Base-by-base conservation (phyloP, 1,284 basidiomycete genomes). In the Gomphus bonarii region DNA sequence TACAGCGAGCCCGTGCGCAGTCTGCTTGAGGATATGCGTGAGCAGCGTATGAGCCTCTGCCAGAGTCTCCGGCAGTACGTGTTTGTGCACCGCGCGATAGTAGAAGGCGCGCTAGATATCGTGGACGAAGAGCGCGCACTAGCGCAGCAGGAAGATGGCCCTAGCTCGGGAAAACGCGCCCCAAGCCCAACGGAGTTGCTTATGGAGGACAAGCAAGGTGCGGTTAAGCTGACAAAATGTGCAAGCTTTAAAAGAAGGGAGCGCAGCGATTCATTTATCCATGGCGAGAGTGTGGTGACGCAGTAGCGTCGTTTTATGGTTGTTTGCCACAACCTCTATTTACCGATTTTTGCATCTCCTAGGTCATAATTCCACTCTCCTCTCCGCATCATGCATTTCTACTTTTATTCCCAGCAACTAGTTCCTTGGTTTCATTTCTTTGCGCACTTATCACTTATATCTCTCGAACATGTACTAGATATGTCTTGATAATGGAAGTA, bases 41-140 rank as follows among this genome's bases (percentile, higher is more conserved):
- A 92, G 66, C 91, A 95, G 71, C 74, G 91, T 52, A 95, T 95
- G 91, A 91, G 88, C 64, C 70, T 95, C 58, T 92, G 91, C 64
- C 91, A 93, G 74, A 91, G 85, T 66, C 70, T 94, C 65, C 74
- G 91, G 59, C 91, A 95, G 72, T 95, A 92, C 65, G 82, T 94
- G 22, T 95, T 94, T 67, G 88, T 92, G 30, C 89, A 95, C 66
- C 83, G 85, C 35, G 90, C 86, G 16, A 80, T 95, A 60, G 82
- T 94, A 56, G 85, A 91, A 66, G 86, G 89, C 31, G 82, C 86
- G 48, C 70, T 95, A 66, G 76, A 80, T 73, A 77, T 93, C 53
- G 73, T 88, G 48, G 91, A 93, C 64, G 84, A 90, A 66, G 73
- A 67, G 64, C 61, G 58, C 16, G 36, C 22, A 11, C 49, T 53